A percentile compares a stretch with the other conserved stretches of the same genome.
These are phyloP conservation scores for Solanum paucissectum DNA, from an alignment of 257 asterid genomes.

Conservation along the genomic window DNA sequence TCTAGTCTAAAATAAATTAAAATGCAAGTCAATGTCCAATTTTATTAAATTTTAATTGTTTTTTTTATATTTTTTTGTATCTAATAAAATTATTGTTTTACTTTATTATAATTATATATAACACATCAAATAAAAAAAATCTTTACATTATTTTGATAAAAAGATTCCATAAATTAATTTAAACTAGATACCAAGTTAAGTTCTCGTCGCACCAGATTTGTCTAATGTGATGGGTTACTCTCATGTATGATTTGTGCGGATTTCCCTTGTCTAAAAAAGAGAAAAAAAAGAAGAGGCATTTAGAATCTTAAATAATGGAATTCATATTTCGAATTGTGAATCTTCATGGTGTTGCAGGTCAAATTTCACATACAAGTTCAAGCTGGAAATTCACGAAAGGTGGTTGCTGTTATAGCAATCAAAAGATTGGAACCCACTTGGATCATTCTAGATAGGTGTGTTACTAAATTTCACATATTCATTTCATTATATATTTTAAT, in stretches of 20 bases:
- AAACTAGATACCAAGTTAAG: background rate
- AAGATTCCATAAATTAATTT: background rate
- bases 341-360: conserved; percentile 11
- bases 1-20: no score
- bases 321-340: background rate
- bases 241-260: no score
- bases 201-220: no score
- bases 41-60: no score
- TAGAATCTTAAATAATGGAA: background rate
- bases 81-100: no score
- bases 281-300: background rate
- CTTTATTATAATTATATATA: no score
- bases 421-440: conserved; percentile 36
- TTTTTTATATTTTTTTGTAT: no score
- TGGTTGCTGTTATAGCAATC: conserved; percentile 30
- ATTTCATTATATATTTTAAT: background rate
- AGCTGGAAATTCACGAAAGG: conserved; percentile 42
- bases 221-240: background rate
- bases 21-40: background rate
- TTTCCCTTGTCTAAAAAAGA: no score
- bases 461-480: background rate
- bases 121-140: background rate
- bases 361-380: conserved; percentile 32
- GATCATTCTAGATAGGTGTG: conserved; percentile 54
- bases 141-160: background rate